A percentile compares a stretch with the other conserved stretches of the same genome.
These are phyloP conservation scores for Ceratocystis cubensis DNA, from an alignment of 2,329 filamentous ascomycete species.

Conservation along the genomic window DNA sequence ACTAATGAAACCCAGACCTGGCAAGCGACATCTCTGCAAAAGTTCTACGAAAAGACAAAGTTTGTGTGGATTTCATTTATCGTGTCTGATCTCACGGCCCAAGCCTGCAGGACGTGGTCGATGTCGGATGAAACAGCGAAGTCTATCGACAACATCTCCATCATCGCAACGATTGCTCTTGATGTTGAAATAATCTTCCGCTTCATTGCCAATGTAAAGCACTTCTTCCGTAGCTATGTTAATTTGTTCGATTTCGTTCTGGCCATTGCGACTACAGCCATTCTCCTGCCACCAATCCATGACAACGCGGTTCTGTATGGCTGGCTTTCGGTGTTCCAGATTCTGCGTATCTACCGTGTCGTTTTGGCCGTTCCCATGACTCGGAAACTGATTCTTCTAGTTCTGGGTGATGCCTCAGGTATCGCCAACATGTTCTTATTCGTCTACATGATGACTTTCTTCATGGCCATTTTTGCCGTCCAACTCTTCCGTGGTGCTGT, in stretches of 20 bases:
- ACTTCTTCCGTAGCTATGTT: constrained; percentile 58
- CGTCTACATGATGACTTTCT: constrained; percentile 87
- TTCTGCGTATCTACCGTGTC: constrained; percentile 80
- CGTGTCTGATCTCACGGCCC: constrained; percentile 62
- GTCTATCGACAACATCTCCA: constrained; percentile 62
- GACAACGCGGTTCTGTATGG: constrained; percentile 60
- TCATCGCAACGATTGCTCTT: constrained; percentile 63
- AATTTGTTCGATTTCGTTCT: constrained; percentile 74
- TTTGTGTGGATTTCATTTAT: constrained; percentile 75
- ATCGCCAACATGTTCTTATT: constrained; percentile 91
- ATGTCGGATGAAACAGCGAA: constrained; percentile 51
- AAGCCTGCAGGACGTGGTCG: constrained; percentile 60
- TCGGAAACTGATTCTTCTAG: constrained; percentile 69
- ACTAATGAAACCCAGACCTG: constrained; percentile 42
- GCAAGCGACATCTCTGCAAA: constrained; percentile 45
- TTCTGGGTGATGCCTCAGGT: constrained; percentile 84
- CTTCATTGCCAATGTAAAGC: constrained; percentile 64
- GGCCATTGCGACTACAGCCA: constrained; percentile 69
- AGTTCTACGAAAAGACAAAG: constrained; percentile 58
- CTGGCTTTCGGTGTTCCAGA: constrained; percentile 88
- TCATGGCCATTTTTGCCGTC: constrained; percentile 83
- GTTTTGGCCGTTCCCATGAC: constrained; percentile 83
- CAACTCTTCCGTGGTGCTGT: constrained; percentile 88
- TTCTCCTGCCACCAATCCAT: constrained; percentile 71
- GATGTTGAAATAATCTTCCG: constrained; percentile 72